These are phyloP conservation scores for Canavalia ensiformis DNA, from an alignment of 306 rosid species.

Conservation along the genomic window DNA sequence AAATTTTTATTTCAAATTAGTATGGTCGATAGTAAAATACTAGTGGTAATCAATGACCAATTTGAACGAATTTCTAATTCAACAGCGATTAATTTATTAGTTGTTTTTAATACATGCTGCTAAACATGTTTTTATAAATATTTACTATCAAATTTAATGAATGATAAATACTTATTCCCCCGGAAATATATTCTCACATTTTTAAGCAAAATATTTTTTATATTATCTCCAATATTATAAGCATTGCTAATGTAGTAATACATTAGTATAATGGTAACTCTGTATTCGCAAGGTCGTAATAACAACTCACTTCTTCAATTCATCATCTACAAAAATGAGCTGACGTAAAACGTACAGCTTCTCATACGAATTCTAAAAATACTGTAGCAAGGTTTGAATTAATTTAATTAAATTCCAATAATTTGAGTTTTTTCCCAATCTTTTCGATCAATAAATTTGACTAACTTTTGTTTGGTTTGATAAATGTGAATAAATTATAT, in stretches of 20 bases:
- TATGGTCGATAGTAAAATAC: background rate
- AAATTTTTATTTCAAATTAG: background rate
- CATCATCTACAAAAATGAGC: background rate
- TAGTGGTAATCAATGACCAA: background rate
- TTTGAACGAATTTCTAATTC: background rate
- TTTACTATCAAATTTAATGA: background rate
- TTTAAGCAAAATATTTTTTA: background rate
- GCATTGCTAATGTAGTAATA: background rate
- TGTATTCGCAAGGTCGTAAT: background rate
- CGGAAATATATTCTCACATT: background rate
- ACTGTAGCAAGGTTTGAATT: background rate
- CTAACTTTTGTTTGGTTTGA: background rate
- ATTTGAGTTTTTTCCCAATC: no score
- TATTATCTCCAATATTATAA: background rate
- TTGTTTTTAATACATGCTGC: background rate
- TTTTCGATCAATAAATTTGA: no score
- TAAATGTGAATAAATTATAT: background rate
- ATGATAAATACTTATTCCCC: background rate
- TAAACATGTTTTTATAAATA: background rate
- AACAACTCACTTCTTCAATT: background rate
- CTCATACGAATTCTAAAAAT: background rate
- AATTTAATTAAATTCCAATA: no score
- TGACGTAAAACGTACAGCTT: background rate
- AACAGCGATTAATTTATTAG: background rate
- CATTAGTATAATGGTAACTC: background rate